Evolutionary conservation across 2,329 filamentous ascomycete genomes (phyloP), one percentile per base, ranked within the genome.

Genomic region (Rhytidhysteron rufulum): DNA sequence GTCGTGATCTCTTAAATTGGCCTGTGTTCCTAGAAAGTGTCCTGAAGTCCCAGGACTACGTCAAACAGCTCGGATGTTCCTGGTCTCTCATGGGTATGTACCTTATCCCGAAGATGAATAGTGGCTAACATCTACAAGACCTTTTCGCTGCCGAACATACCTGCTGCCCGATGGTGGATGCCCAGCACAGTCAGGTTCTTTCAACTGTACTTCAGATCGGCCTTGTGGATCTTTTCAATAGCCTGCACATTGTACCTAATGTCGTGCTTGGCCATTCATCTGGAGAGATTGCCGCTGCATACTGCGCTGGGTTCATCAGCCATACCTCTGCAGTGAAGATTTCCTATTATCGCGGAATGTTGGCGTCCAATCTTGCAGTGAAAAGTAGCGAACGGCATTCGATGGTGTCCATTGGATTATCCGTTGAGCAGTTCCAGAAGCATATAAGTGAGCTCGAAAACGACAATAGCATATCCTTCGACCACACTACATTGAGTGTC

Each of bases 181-280:
- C 5, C 31, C 47, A 4, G 39, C 38, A 25, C n/a, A n/a, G n/a
- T n/a, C 46, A 49, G 29, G 33, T 44, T 5, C 29, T 47, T 17
- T 48, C 41, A 22, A 29, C 37, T 11, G 38, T 37, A 4, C 13
- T 49, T 18, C 46, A 49, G 22, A 25, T 47, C 13, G 40, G 31
- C 18, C 25, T 49, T 5, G 41, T 49, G 13, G 31, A 39, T 22
- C 37, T 47, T 16, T 37, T 49, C 4, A 31, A 18, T 10, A 16
- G 13, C 18, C 43, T 39, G 45, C 31, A 37, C 8, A 37, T 48
- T 15, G 13, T 19, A 5, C 40, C 40, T n/a, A 27, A n/a, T 10
- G 35, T 32, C 13, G 40, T 40, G 22, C 37, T 40, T 15, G 45
- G 45, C 4, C 45, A 48, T 31, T 48, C 45, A n/a, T 33, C 24